These are phyloP conservation scores for Aureobasidium sp. DNA, from an alignment of 2,329 filamentous ascomycete genomes.

Conservation along the genomic window DNA sequence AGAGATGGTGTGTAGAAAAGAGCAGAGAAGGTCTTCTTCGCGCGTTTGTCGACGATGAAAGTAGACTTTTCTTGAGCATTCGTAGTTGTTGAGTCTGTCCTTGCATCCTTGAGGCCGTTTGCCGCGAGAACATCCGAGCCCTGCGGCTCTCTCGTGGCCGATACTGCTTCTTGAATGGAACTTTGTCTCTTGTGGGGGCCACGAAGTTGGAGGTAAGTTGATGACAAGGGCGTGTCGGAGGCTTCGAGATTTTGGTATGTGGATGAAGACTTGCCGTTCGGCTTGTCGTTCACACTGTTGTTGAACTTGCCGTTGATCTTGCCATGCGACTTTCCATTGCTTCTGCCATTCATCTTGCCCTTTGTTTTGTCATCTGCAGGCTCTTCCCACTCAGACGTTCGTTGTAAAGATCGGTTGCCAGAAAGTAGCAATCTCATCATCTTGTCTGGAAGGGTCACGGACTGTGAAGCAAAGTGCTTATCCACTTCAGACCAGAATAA, in stretches of 20 bases:
- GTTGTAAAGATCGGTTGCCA: background rate
- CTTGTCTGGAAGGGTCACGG: background rate
- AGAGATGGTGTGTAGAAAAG: constrained; percentile 31
- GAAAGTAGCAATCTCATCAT: constrained; percentile 1
- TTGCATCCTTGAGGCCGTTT: background rate
- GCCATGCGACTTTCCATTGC: background rate
- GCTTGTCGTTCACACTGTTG: background rate
- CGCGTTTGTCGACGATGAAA: constrained; percentile 29
- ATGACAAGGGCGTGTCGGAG: background rate
- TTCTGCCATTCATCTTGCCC: background rate
- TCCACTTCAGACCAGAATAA: constrained; percentile 33
- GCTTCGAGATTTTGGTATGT: background rate
- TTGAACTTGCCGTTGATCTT: background rate
- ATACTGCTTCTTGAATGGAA: constrained; percentile 9
- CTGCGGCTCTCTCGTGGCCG: background rate
- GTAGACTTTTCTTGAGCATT: background rate
- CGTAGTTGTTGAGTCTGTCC: background rate
- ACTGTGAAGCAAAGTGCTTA: background rate
- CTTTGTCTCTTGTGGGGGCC: background rate
- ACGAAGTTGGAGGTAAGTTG: background rate
- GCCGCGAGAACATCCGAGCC: background rate
- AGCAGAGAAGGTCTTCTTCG: constrained; percentile 34
- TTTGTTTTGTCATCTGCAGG: background rate
- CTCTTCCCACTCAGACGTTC: constrained; percentile 1
- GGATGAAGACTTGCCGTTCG: background rate